These are phyloP conservation scores for Pilatotrama ljubarskyi DNA, from an alignment of 768 basidiomycete species.

Conservation along the genomic window DNA sequence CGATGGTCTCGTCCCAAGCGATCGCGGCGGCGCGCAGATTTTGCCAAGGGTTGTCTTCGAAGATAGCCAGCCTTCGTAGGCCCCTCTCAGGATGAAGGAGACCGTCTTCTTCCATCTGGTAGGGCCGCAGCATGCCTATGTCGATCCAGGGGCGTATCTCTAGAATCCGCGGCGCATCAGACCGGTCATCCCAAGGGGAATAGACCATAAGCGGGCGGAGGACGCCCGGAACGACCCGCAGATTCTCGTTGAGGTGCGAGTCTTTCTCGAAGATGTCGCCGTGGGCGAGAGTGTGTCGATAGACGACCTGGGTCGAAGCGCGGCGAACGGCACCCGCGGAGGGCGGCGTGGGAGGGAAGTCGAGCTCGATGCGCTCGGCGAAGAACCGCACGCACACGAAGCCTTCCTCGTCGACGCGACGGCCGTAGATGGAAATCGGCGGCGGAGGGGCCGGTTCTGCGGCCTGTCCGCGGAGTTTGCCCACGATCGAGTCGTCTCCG, in stretches of 20 bases:
- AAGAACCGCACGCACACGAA: constrained; percentile 14
- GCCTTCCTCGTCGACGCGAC: neutral
- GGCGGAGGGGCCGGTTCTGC: neutral
- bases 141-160: constrained; percentile 10
- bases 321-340: neutral
- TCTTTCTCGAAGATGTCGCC: neutral
- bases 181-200: constrained; percentile 8
- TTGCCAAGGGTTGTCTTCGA: constrained; percentile 9
- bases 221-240: constrained; percentile 13
- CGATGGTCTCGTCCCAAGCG: constrained; percentile 67
- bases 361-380: neutral
- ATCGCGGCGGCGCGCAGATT: constrained; percentile 43
- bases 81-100: neutral
- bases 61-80: neutral
- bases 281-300: neutral
- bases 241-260: neutral
- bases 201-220: constrained; percentile 13
- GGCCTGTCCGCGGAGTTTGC: neutral
- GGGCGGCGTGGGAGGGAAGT: constrained; percentile 6
- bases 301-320: neutral
- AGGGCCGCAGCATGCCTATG: neutral
- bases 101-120: neutral
- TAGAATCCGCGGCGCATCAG: constrained; percentile 16
- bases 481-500: constrained; percentile 9
- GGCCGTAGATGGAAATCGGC: constrained; percentile 6